These are phyloP conservation scores for Sequoiadendron giganteum DNA, from an alignment of 75 land plant species.

Conservation along the genomic window DNA sequence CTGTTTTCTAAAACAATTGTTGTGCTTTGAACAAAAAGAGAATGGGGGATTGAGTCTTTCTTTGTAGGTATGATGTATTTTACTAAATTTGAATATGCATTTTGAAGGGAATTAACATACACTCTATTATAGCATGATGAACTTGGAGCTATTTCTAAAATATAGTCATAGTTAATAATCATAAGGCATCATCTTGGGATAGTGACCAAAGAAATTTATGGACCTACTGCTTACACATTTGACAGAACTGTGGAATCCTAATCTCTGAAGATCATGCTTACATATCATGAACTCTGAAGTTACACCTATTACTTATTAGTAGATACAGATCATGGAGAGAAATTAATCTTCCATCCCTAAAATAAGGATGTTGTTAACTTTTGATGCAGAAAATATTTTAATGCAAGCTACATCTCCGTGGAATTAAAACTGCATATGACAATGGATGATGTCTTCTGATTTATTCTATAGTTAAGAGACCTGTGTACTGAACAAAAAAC, in stretches of 20 bases:
- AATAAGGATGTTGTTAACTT: slow-evolving; percentile 2
- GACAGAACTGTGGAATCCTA: background rate
- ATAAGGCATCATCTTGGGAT: background rate
- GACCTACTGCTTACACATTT: background rate
- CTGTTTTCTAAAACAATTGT: slow-evolving; percentile 43
- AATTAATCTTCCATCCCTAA: no score
- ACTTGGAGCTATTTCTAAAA: no score
- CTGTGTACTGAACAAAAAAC: background rate
- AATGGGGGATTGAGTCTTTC: slow-evolving; percentile 86
- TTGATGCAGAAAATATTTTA: slow-evolving; percentile 4
- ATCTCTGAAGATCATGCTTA: background rate
- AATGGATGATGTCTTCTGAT: background rate
- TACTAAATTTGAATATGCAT: no score
- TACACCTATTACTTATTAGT: no score
- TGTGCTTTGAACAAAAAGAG: slow-evolving; percentile 91
- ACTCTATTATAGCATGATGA: no score
- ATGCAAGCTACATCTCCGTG: slow-evolving; percentile 1
- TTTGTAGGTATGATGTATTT: no score
- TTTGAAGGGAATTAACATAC: no score
- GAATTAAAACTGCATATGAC: background rate
- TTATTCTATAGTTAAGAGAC: background rate
- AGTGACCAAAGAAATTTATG: background rate
- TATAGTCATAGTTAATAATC: background rate
- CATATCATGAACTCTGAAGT: background rate
- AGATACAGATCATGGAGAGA: background rate